Conservation (phyloP, 1,139 yeast genomes). For the Kurtzmaniella quercitrusa region DNA sequence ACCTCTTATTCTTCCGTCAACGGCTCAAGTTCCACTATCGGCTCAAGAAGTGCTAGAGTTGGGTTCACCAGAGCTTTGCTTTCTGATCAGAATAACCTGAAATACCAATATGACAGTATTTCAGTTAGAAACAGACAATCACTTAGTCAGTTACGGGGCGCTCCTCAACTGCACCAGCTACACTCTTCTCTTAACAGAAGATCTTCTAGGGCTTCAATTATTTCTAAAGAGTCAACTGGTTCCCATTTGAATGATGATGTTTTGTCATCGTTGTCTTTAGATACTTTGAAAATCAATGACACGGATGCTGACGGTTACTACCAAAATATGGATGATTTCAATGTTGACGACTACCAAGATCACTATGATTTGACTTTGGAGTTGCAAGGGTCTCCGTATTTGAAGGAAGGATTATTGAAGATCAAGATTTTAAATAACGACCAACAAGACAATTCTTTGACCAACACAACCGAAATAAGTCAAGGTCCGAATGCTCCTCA, state of each 20-base stretch:
- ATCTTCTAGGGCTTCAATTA: slow-evolving; percentile 34
- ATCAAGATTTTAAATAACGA: slow-evolving; percentile 44
- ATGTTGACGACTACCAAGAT: slow-evolving; percentile 45
- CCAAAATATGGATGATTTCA: slow-evolving; percentile 31
- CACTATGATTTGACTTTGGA: slow-evolving; percentile 58
- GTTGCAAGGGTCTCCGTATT: slow-evolving; percentile 72
- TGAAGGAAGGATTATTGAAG: slow-evolving; percentile 69
- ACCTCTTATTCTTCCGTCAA: slow-evolving; percentile 23
- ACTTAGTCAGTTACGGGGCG: slow-evolving; percentile 23
- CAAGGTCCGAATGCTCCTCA: slow-evolving; percentile 24
- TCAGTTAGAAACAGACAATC: slow-evolving; percentile 27
- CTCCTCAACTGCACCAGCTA: slow-evolving; percentile 7
- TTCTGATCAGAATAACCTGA: slow-evolving; percentile 24
- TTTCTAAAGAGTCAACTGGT: slow-evolving; percentile 24
- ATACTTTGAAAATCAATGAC: slow-evolving; percentile 24
- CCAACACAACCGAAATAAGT: slow-evolving; percentile 14
- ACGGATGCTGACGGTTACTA: slow-evolving; percentile 13
- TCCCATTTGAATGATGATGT: slow-evolving; percentile 29
- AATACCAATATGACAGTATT: slow-evolving; percentile 16
- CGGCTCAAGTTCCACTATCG: slow-evolving; percentile 23
- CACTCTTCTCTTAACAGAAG: slow-evolving; percentile 22
- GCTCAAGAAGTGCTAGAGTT: slow-evolving; percentile 32
- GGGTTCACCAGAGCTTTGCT: slow-evolving; percentile 44
- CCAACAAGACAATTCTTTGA: slow-evolving; percentile 26
- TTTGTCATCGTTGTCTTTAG: slow-evolving; percentile 35